Evolutionary conservation across 2,329 filamentous ascomycete genomes (phyloP).

Genomic region (Grosmannia serpens): DNA sequence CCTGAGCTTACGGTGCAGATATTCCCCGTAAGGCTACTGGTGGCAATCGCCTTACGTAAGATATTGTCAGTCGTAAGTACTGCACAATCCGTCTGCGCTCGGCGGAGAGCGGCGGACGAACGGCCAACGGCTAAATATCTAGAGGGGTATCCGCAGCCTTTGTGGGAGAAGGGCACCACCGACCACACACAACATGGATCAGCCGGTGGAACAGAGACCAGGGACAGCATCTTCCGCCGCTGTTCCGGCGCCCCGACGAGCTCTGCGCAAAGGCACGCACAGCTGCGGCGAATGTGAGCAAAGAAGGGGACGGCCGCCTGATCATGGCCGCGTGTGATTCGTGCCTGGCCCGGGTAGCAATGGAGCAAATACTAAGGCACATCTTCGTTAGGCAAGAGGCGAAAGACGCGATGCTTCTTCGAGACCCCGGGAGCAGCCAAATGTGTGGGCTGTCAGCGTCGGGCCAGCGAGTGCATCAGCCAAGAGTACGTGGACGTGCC

Average conservation of each 20-base stretch:
- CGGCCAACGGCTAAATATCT: neutral
- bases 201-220: neutral
- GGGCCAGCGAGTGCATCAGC: slow-evolving; percentile 29
- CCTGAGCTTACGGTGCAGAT: no score
- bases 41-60: neutral
- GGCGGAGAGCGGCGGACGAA: slow-evolving; percentile 1
- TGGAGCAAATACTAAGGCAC: neutral
- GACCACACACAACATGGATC: neutral
- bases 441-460: slow-evolving; percentile 33
- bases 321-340: no score
- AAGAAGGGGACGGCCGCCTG: neutral
- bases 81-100: neutral
- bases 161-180: neutral
- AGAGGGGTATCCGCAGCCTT: neutral
- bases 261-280: slow-evolving; percentile 7
- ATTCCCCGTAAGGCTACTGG: neutral
- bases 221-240: neutral
- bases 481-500: slow-evolving; percentile 29
- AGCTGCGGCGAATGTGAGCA: slow-evolving; percentile 8
- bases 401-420: slow-evolving; percentile 39
- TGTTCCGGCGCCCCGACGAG: neutral
- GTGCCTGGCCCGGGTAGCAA: neutral
- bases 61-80: neutral
- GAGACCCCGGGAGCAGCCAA: slow-evolving; percentile 18
- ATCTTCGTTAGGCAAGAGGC: slow-evolving; percentile 27